Evolutionary conservation across 1,284 basidiomycete genomes (phyloP).

Genomic region (Heterobasidion annosum): DNA sequence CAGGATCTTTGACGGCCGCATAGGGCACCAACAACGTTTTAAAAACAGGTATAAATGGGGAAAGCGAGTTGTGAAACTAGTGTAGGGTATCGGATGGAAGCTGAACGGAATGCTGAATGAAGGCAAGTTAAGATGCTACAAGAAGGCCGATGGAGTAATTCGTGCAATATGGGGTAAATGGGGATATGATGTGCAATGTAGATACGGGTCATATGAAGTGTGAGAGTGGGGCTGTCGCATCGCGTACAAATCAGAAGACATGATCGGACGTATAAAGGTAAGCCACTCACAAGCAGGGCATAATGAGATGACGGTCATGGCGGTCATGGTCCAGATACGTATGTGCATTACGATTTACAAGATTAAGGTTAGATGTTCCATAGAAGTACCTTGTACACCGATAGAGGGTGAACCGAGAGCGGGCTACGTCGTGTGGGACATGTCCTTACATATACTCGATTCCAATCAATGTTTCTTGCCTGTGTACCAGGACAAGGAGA

Average conservation of each 20-base stretch:
- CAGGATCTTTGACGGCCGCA: not conserved
- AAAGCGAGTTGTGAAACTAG: not conserved
- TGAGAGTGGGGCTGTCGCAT: not conserved
- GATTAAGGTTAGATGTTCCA: not conserved
- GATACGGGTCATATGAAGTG: not conserved
- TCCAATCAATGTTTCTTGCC: conserved; percentile 46
- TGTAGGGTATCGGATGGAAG: not conserved
- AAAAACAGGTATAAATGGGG: no score
- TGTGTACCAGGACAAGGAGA: conserved; percentile 64
- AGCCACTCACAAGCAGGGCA: not conserved
- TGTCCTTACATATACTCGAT: not conserved
- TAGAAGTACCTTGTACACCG: not conserved
- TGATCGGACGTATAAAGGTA: not conserved
- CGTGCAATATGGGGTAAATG: not conserved
- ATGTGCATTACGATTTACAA: not conserved
- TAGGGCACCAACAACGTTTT: not conserved
- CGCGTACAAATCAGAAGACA: not conserved
- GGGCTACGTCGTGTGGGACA: no score
- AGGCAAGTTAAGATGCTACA: not conserved
- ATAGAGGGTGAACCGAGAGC: not conserved
- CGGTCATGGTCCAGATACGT: not conserved
- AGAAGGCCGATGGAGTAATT: not conserved
- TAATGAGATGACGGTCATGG: not conserved
- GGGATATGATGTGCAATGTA: not conserved
- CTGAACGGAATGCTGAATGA: not conserved